Evolutionary conservation across 163 green algal genomes (phyloP).

Genomic region (Coccomyxa subellipsoidea): DNA sequence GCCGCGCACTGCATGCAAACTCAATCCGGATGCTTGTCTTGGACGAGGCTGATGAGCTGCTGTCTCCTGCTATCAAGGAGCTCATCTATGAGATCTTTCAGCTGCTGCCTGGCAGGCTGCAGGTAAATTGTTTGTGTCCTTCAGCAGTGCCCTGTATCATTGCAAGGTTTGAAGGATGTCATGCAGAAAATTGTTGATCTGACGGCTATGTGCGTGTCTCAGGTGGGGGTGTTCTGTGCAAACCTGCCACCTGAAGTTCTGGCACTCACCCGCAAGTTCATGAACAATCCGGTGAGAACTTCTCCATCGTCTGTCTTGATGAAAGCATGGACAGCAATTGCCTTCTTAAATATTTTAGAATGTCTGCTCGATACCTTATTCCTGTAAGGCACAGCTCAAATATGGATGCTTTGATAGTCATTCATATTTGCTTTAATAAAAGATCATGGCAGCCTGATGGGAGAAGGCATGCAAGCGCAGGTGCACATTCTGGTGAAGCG

Average conservation of each 20-base stretch:
- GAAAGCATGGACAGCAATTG: too few relatives aligned
- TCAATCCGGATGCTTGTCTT: conserved; percentile 98
- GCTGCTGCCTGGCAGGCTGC: conserved; percentile 98
- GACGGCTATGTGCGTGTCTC: background rate
- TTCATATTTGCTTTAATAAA: too few relatives aligned
- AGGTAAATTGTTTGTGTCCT: too few relatives aligned
- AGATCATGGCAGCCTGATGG: too few relatives aligned
- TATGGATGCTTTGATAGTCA: too few relatives aligned
- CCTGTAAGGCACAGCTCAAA: too few relatives aligned
- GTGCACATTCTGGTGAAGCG: conserved; percentile 99
- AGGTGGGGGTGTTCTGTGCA: conserved; percentile 98
- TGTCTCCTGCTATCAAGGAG: conserved; percentile 99
- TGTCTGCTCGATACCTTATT: too few relatives aligned
- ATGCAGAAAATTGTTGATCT: background rate
- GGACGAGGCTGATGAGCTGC: conserved; percentile 99
- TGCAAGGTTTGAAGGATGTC: too few relatives aligned
- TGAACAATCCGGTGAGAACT: conserved; percentile 94
- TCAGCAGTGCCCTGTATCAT: too few relatives aligned
- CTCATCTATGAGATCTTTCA: conserved; percentile 99
- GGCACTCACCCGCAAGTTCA: conserved; percentile 99
- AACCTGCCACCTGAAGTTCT: conserved; percentile 98
- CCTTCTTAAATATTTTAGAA: too few relatives aligned
- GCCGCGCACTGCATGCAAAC: conserved; percentile 91
- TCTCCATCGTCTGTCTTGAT: background rate
- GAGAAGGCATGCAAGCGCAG: conserved; percentile 26